Conservation (phyloP, 2,329 filamentous ascomycete species). For the Sclerotinia borealis region DNA sequence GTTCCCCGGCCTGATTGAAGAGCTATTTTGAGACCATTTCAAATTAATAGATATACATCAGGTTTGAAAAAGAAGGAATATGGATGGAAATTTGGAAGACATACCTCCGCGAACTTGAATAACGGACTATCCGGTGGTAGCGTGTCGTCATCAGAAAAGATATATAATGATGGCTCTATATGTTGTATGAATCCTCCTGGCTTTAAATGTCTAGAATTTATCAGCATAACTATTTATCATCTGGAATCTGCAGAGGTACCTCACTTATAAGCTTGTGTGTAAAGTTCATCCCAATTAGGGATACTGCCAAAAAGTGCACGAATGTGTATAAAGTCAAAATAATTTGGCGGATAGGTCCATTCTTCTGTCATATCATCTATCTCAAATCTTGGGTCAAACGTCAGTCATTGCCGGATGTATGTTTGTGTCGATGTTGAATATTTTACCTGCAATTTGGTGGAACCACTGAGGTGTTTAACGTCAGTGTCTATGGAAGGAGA, state of each 20-base stretch:
- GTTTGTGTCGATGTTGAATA: background rate
- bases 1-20: conserved; percentile 37
- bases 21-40: conserved; percentile 26
- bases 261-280: conserved; percentile 45
- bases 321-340: conserved; percentile 56
- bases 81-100: background rate
- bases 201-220: conserved; percentile 28
- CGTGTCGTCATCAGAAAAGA: conserved; percentile 41
- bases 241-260: conserved; percentile 4
- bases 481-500: background rate
- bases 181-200: conserved; percentile 36
- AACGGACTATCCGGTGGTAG: conserved; percentile 37
- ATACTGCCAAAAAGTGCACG: conserved; percentile 53
- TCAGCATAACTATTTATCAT: background rate
- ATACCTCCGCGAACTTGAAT: conserved; percentile 35
- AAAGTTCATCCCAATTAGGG: conserved; percentile 48
- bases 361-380: conserved; percentile 52
- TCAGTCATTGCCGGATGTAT: background rate
- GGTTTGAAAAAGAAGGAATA: background rate
- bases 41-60: background rate
- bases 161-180: conserved; percentile 25
- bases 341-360: conserved; percentile 39
- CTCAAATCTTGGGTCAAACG: conserved; percentile 42
- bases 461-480: conserved; percentile 33
- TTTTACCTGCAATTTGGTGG: conserved; percentile 46